Percentiles rank a stretch among this genome's conserved stretches.
Evolutionary conservation across 805 yeast genomes (phyloP).

Genomic region (Cyberlindnera lachancei): DNA sequence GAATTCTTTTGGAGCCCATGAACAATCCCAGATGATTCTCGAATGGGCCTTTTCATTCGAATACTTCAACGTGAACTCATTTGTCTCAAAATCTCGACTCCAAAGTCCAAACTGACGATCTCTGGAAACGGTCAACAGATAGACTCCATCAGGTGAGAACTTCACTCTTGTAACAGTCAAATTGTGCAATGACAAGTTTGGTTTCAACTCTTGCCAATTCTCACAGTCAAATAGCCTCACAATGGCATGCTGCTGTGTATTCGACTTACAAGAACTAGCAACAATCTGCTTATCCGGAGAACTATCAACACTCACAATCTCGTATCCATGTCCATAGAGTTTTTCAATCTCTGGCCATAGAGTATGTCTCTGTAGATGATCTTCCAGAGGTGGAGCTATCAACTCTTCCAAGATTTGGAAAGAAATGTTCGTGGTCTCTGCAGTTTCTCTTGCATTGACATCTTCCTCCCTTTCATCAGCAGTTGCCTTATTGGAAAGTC

Average conservation of each 20-base stretch:
- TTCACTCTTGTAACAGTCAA: conserved; percentile 79
- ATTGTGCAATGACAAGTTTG: conserved; percentile 58
- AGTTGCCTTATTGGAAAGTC: conserved; percentile 86
- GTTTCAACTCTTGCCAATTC: conserved; percentile 55
- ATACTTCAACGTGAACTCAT: conserved; percentile 31
- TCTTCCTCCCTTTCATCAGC: conserved; percentile 29
- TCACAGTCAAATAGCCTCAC: conserved; percentile 63
- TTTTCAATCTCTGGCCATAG: conserved; percentile 95
- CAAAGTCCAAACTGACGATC: conserved; percentile 83
- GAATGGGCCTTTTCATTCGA: conserved; percentile 70
- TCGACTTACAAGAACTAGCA: conserved; percentile 91
- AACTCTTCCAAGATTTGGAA: conserved; percentile 41
- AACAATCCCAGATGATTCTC: conserved; percentile 92
- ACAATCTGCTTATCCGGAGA: conserved; percentile 55
- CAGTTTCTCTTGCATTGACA: conserved; percentile 25
- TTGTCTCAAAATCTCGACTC: conserved; percentile 35
- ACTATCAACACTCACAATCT: conserved; percentile 70
- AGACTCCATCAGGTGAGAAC: conserved; percentile 62
- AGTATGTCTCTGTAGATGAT: conserved; percentile 83
- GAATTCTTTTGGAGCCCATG: conserved; percentile 61
- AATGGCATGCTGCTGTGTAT: conserved; percentile 76
- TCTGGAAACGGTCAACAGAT: conserved; percentile 72
- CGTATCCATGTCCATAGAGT: conserved; percentile 96
- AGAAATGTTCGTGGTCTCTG: conserved; percentile 31
- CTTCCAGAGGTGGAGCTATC: conserved; percentile 73